Evolutionary conservation across 2,329 filamentous ascomycete genomes (phyloP).

Genomic region (Sphaerulina vaccinii): DNA sequence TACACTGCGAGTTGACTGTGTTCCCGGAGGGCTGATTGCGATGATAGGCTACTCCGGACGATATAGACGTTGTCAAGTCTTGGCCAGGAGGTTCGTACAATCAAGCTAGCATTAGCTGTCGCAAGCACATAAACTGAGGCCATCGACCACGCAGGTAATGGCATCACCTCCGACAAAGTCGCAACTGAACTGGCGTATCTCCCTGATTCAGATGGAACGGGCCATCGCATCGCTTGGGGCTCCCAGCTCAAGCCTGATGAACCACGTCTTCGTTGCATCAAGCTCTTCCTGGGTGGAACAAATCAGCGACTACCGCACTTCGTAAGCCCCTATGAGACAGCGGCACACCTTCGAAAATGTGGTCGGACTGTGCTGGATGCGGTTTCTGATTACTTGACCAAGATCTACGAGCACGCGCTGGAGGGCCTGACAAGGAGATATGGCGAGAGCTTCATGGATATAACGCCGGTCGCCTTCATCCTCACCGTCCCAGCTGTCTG

Average conservation of each 20-base stretch:
- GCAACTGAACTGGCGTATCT: constrained; percentile 73
- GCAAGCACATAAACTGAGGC: no score
- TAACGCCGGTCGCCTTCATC: constrained; percentile 74
- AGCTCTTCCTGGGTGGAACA: constrained; percentile 78
- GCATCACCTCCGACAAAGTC: constrained; percentile 85
- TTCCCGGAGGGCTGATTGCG: no score
- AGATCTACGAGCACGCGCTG: constrained; percentile 75
- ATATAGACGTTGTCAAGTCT: constrained; percentile 78
- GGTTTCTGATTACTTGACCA: constrained; percentile 74
- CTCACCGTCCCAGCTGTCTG: constrained; percentile 81
- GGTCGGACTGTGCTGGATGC: constrained; percentile 66
- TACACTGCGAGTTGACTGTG: no score
- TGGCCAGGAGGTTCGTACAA: constrained; percentile 85
- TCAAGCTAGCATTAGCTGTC: no score
- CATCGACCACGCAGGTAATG: no score
- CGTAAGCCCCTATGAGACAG: constrained; percentile 73
- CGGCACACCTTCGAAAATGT: constrained; percentile 69
- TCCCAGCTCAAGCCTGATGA: constrained; percentile 80
- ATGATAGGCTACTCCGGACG: constrained; percentile 62
- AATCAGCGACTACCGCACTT: constrained; percentile 79
- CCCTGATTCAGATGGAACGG: constrained; percentile 33
- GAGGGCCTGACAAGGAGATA: constrained; percentile 72
- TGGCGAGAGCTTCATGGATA: constrained; percentile 74
- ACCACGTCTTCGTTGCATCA: constrained; percentile 74
- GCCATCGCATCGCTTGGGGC: constrained; percentile 63